These are phyloP conservation scores for Massospora cicadina DNA, from an alignment of 371 early-diverging fungal genomes.

Conservation along the genomic window DNA sequence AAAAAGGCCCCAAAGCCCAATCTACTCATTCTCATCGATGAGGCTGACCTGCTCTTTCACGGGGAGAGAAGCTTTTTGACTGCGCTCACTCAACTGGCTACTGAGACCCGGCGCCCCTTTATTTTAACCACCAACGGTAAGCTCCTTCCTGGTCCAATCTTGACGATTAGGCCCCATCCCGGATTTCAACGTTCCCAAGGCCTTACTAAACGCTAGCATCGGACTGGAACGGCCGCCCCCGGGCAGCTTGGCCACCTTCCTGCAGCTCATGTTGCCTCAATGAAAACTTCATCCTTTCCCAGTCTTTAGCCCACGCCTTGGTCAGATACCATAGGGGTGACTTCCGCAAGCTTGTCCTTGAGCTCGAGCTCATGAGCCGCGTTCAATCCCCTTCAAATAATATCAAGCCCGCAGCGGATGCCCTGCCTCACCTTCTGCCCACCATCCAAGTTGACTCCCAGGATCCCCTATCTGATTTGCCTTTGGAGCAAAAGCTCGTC, in stretches of 20 bases:
- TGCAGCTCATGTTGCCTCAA: not conserved
- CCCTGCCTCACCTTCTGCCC: not conserved
- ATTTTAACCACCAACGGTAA: not conserved
- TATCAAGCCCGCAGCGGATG: not conserved
- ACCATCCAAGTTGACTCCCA: not conserved
- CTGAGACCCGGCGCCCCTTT: not conserved
- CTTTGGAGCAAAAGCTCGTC: not conserved
- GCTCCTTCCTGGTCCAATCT: not conserved
- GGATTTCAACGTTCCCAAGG: not conserved
- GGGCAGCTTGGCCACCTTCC: not conserved
- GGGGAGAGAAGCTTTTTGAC: not conserved
- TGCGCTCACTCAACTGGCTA: not conserved
- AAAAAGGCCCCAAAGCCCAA: not conserved
- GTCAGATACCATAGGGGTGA: not conserved
- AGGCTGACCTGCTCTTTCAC: not conserved
- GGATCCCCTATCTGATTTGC: not conserved
- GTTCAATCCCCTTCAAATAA: not conserved
- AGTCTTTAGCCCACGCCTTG: not conserved
- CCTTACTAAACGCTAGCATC: not conserved
- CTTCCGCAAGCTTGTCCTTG: not conserved
- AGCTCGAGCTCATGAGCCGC: not conserved
- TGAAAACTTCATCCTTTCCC: not conserved
- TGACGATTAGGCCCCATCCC: not conserved
- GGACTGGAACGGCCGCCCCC: not conserved
- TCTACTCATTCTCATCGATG: not conserved